These are phyloP conservation scores for Strobilomyces dryophilus DNA, from an alignment of 768 basidiomycete genomes.

Conservation along the genomic window DNA sequence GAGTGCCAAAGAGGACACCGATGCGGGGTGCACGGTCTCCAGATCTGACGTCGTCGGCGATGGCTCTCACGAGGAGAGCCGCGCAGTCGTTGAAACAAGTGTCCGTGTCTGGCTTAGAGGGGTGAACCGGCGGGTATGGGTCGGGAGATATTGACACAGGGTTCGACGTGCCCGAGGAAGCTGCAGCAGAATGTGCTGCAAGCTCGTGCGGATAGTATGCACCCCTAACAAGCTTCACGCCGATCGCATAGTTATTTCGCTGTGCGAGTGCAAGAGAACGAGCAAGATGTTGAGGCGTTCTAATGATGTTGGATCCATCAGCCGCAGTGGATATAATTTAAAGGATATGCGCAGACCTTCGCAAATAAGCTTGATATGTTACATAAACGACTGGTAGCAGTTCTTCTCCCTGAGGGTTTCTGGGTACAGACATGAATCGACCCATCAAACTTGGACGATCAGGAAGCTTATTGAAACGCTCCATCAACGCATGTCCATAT, in stretches of 20 bases:
- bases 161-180: constrained; percentile 17
- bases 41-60: constrained; percentile 48
- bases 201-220: constrained; percentile 84
- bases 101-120: constrained; percentile 68
- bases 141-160: constrained; percentile 54
- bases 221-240: constrained; percentile 90
- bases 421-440: constrained; percentile 3
- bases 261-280: constrained; percentile 65
- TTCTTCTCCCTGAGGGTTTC: background rate
- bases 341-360: constrained; percentile 42
- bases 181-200: constrained; percentile 34
- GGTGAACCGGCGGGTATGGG: constrained; percentile 62
- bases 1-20: constrained; percentile 81
- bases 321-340: background rate
- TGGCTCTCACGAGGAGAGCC: constrained; percentile 47
- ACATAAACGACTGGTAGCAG: constrained; percentile 74
- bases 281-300: constrained; percentile 65
- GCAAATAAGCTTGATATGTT: constrained; percentile 88
- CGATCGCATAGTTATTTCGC: constrained; percentile 65
- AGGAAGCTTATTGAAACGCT: constrained; percentile 60
- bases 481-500: constrained; percentile 67
- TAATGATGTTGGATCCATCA: constrained; percentile 21
- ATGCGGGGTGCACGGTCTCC: constrained; percentile 29
- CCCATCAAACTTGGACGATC: constrained; percentile 2
- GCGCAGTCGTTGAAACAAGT: constrained; percentile 64